A percentile compares a stretch with the other conserved stretches of the same genome.
phyloP scores from a whole-genome alignment of 257 asterid genomes.

The Ocimum tenuiflorum region DNA sequence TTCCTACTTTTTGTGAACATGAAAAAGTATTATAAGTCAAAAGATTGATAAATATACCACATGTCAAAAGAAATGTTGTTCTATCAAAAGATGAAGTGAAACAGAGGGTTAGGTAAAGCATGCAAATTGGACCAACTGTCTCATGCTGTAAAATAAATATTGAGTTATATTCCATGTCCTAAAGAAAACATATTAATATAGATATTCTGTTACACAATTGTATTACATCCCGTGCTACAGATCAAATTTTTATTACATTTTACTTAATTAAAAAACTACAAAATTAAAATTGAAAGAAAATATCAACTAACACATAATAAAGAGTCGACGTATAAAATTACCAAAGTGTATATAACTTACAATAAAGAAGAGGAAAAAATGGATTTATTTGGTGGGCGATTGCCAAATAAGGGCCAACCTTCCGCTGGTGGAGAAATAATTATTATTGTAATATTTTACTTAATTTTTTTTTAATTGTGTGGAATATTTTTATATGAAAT shows the following conservation, averaged over 20 bases:
- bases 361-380: neutral
- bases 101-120: conserved; percentile 53
- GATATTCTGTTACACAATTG: no score
- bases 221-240: no score
- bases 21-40: neutral
- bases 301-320: no score
- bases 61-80: neutral
- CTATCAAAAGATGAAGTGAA: conserved; percentile 24
- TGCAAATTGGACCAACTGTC: conserved; percentile 38
- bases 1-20: no score
- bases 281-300: no score
- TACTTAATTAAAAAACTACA: neutral
- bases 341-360: no score
- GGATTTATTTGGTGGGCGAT: conserved; percentile 19
- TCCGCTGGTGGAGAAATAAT: conserved; percentile 17
- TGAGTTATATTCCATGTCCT: conserved; percentile 1
- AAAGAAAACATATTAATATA: neutral
- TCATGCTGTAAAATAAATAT: conserved; percentile 24
- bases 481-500: no score
- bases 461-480: no score
- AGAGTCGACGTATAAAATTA: no score
- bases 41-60: neutral
- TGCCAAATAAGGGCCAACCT: conserved; percentile 2
- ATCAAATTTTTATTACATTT: no score
- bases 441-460: no score